phyloP scores from a whole-genome alignment of 1,139 yeast species.

The Diutina siamensis region DNA sequence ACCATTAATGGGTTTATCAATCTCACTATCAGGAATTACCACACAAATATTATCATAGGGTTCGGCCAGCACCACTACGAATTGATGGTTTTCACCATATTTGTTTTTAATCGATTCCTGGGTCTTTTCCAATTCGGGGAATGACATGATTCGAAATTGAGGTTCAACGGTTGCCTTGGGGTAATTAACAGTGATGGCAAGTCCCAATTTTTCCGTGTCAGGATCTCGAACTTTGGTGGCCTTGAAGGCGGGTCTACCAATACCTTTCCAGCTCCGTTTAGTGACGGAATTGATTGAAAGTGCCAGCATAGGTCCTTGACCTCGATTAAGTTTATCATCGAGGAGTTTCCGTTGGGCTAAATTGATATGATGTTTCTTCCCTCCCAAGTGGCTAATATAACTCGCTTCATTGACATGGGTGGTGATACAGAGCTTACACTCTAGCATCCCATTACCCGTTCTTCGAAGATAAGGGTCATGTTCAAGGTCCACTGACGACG shows the following conservation, averaged over 20 bases:
- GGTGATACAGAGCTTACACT: conserved; percentile 68
- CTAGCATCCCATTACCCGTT: conserved; percentile 64
- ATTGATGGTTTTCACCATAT: conserved; percentile 36
- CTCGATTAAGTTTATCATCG: conserved; percentile 22
- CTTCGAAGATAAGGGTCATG: conserved; percentile 69
- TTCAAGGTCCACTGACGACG: conserved; percentile 50
- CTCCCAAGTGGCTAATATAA: conserved; percentile 70
- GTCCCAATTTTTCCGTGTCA: conserved; percentile 43
- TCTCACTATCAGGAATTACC: conserved; percentile 50
- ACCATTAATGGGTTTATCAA: conserved; percentile 30
- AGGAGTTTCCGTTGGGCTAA: conserved; percentile 44
- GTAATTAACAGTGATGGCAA: conserved; percentile 45
- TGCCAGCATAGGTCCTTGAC: conserved; percentile 1
- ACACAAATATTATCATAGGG: conserved; percentile 73
- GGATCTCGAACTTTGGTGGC: conserved; percentile 59
- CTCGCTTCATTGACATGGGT: conserved; percentile 67
- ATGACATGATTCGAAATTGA: conserved; percentile 59
- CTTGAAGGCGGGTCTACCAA: conserved; percentile 64
- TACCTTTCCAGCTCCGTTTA: conserved; percentile 44
- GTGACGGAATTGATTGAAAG: conserved; percentile 13
- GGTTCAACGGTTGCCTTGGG: conserved; percentile 47
- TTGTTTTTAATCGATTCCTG: conserved; percentile 21
- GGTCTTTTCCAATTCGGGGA: conserved; percentile 49
- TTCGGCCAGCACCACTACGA: conserved; percentile 66
- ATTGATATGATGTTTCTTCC: conserved; percentile 62